Percentiles rank a stretch among this genome's conserved stretches.
Evolutionary conservation across 1,139 yeast species (phyloP).

Genomic region (Blastobotrys aristatus): DNA sequence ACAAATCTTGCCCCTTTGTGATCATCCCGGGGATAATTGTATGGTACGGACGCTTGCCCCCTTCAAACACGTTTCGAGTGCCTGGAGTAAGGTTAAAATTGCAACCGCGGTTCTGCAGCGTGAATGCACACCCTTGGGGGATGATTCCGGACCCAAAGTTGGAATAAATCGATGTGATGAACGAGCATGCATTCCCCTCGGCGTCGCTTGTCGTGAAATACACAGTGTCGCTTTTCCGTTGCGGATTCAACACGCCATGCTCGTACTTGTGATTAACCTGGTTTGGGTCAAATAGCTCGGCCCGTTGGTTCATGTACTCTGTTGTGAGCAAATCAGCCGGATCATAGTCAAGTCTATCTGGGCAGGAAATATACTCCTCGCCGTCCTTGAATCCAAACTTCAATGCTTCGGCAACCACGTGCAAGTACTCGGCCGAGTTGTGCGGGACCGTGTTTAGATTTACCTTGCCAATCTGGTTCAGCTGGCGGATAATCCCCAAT

Average conservation of each 20-base stretch:
- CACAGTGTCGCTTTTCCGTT: slow-evolving; percentile 68
- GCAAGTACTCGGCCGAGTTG: slow-evolving; percentile 68
- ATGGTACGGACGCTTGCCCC: slow-evolving; percentile 74
- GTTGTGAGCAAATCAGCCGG: slow-evolving; percentile 34
- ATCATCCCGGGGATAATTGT: slow-evolving; percentile 83
- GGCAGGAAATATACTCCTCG: slow-evolving; percentile 67
- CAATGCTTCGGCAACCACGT: slow-evolving; percentile 61
- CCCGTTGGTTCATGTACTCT: slow-evolving; percentile 48
- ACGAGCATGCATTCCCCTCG: slow-evolving; percentile 78
- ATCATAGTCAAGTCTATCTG: slow-evolving; percentile 36
- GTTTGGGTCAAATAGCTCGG: slow-evolving; percentile 42
- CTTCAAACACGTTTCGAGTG: slow-evolving; percentile 57
- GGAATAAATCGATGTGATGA: slow-evolving; percentile 69
- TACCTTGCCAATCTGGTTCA: slow-evolving; percentile 42
- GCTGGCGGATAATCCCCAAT: slow-evolving; percentile 58
- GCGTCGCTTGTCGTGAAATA: slow-evolving; percentile 65
- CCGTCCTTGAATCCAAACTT: slow-evolving; percentile 74
- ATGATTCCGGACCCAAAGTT: slow-evolving; percentile 70
- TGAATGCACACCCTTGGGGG: slow-evolving; percentile 63
- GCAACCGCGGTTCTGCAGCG: slow-evolving; percentile 71
- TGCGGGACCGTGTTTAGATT: slow-evolving; percentile 48
- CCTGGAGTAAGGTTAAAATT: slow-evolving; percentile 62
- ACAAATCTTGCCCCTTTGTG: slow-evolving; percentile 45
- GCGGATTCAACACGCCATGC: slow-evolving; percentile 58
- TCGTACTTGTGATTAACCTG: slow-evolving; percentile 42